Conservation (phyloP, 2,329 filamentous ascomycete genomes). For the Salinomyces thailandicus region DNA sequence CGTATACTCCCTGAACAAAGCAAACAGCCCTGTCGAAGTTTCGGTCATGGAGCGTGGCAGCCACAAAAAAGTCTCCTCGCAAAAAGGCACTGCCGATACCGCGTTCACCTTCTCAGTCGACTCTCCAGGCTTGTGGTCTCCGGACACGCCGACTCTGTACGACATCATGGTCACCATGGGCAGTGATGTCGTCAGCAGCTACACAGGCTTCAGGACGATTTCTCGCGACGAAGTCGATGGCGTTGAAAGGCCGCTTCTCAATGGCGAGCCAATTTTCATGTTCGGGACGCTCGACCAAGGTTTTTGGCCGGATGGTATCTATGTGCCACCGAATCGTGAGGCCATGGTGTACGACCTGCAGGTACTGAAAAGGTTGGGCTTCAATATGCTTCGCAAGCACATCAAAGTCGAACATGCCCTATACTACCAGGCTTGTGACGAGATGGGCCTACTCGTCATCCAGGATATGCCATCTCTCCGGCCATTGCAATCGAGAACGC, state of each 20-base stretch:
- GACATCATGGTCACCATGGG: constrained; percentile 48
- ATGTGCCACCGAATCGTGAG: constrained; percentile 54
- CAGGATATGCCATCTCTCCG: constrained; percentile 61
- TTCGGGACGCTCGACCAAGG: constrained; percentile 63
- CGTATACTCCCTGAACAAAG: constrained; percentile 38
- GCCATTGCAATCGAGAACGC: constrained; percentile 27
- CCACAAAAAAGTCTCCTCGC: constrained; percentile 30
- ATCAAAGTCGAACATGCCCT: constrained; percentile 59
- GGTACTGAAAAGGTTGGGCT: constrained; percentile 53
- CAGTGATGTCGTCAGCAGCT: constrained; percentile 49
- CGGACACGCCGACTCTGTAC: constrained; percentile 52
- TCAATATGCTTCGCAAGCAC: constrained; percentile 63
- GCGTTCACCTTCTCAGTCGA: constrained; percentile 47
- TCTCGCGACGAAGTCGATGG: constrained; percentile 47
- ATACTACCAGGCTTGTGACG: constrained; percentile 58
- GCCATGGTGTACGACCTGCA: constrained; percentile 59
- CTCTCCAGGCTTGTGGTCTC: constrained; percentile 54
- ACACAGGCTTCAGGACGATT: constrained; percentile 60
- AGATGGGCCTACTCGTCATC: constrained; percentile 55
- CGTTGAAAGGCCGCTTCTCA: constrained; percentile 51
- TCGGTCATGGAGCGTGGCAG: constrained; percentile 10
- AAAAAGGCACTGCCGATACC: constrained; percentile 37
- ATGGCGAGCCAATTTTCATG: constrained; percentile 57
- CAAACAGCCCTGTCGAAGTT: constrained; percentile 30
- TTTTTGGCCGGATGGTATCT: constrained; percentile 49